These are phyloP conservation scores for Exophiala viscosa DNA, from an alignment of 2,329 filamentous ascomycete genomes.

Conservation along the genomic window DNA sequence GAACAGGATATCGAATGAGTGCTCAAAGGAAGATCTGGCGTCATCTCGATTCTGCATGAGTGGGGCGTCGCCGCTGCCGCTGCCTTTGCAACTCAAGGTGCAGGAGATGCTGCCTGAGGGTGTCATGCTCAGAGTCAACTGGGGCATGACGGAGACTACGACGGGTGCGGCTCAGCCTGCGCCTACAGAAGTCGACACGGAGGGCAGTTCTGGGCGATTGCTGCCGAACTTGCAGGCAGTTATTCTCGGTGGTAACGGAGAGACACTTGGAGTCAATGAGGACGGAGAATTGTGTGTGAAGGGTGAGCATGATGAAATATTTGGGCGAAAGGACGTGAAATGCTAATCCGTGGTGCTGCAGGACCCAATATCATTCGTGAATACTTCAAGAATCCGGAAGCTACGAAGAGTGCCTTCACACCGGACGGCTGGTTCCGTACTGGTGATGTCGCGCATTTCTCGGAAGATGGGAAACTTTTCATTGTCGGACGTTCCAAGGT, in stretches of 20 bases:
- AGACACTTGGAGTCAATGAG: slow-evolving; percentile 30
- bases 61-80: slow-evolving; percentile 16
- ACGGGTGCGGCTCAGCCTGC: slow-evolving; percentile 33
- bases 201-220: slow-evolving; percentile 47
- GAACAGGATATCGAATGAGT: slow-evolving; percentile 20
- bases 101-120: slow-evolving; percentile 16
- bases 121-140: slow-evolving; percentile 29
- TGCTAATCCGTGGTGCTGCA: neutral
- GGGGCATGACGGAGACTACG: slow-evolving; percentile 53
- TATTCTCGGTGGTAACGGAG: slow-evolving; percentile 36
- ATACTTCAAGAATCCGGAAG: slow-evolving; percentile 32
- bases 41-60: slow-evolving; percentile 18
- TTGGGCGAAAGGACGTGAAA: slow-evolving; percentile 25
- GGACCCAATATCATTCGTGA: slow-evolving; percentile 20
- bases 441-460: slow-evolving; percentile 38
- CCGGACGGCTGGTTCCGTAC: slow-evolving; percentile 42
- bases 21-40: slow-evolving; percentile 12
- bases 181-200: slow-evolving; percentile 39
- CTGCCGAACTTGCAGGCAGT: slow-evolving; percentile 37
- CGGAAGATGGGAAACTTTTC: slow-evolving; percentile 37
- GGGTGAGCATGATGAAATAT: slow-evolving; percentile 30
- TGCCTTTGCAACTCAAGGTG: slow-evolving; percentile 11
- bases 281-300: slow-evolving; percentile 40
- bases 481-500: slow-evolving; percentile 42
- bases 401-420: slow-evolving; percentile 31